Percentiles rank a stretch among this genome's conserved stretches.
Evolutionary conservation across 2,329 filamentous ascomycete species (phyloP).

Genomic region (Colletotrichum tanaceti): DNA sequence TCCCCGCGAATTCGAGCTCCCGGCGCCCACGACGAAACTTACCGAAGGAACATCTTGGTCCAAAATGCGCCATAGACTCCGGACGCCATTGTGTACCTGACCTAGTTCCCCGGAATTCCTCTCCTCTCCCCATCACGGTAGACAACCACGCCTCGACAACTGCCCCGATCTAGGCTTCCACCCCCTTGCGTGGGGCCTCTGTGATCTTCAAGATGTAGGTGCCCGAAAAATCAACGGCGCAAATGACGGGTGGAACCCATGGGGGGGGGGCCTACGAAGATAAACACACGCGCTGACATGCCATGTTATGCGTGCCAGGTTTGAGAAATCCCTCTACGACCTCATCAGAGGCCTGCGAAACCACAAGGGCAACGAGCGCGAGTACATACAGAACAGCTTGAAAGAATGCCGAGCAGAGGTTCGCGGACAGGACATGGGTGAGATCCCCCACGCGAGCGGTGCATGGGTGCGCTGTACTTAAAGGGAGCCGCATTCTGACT

Average conservation of each 20-base stretch:
- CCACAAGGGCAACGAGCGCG: constrained; percentile 93
- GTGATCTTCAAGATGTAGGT: constrained; percentile 37
- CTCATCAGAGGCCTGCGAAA: constrained; percentile 96
- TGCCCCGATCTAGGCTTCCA: constrained; percentile 11
- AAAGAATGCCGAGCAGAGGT: constrained; percentile 97
- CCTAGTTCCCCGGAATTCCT: constrained; percentile 15
- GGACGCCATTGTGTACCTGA: constrained; percentile 26
- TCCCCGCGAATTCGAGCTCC: not conserved
- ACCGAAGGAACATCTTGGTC: constrained; percentile 13
- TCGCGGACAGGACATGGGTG: constrained; percentile 91
- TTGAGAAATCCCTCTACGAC: constrained; percentile 99
- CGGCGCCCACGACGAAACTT: constrained; percentile 9
- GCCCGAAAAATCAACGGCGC: not conserved
- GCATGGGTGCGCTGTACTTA: not conserved
- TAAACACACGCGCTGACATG: constrained; percentile 29
- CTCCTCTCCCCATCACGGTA: not conserved
- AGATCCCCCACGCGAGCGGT: constrained; percentile 44
- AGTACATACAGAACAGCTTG: constrained; percentile 92
- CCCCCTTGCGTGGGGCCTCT: constrained; percentile 28
- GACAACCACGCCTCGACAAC: constrained; percentile 10
- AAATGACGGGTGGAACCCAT: not conserved
- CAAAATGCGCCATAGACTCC: constrained; percentile 34
- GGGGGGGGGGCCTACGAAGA: not conserved
- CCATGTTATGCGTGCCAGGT: constrained; percentile 69
- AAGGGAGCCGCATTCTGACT: constrained; percentile 27